Base-by-base conservation (phyloP, 2,329 filamentous ascomycete genomes). In the Talaromyces sp. region DNA sequence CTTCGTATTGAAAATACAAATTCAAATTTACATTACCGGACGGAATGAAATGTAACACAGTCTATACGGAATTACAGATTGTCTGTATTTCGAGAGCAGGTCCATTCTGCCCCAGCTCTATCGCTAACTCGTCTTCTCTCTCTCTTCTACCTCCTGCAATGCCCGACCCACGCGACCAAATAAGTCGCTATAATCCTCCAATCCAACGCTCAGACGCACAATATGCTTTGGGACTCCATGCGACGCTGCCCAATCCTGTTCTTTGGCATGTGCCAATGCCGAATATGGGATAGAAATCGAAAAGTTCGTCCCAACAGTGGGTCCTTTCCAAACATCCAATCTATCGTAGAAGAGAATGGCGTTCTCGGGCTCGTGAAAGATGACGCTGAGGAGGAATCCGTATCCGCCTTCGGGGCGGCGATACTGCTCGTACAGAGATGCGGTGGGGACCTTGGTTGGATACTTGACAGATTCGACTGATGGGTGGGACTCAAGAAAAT, bases 261-360 rank as follows among this genome's bases (percentile, higher is more conserved):
- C 66, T 13, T 61, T 59, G n/a, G 62, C 65, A 55, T 69, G 67
- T 1, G 67, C 66, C 17, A 73, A 51, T 39, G 67, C 60, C 3
- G 64, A 64, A 59, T 69, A 72, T 0, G 71, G 63, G 55, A 65
- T 64, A 4, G 64, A 64, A 1, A 73, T 60, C 1, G 70, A 69
- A 56, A 70, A 71, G 55, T 71, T 70, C 1, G 70, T 69, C 10
- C 71, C 72, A 27, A 71, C 63, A 49, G 65, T 71, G 0, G 69
- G 67, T 0, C 73, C 72, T 58, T 73, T 73, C 22, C 66, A 66
- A 9, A 73, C 63, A 59, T 73, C 65, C 22, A 76, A 61, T 5
- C 59, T 59, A 59, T 75, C 67, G 61, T 72, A 72, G 57, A 76
- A 75, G 1, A 59, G 56, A 10, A 65, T 64, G 2, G 73, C 69